Percentiles rank a stretch among this genome's conserved stretches.
These are phyloP conservation scores for Ulota crispa DNA, from an alignment of 225 moss, liverwort and hornwort species.

Conservation along the genomic window DNA sequence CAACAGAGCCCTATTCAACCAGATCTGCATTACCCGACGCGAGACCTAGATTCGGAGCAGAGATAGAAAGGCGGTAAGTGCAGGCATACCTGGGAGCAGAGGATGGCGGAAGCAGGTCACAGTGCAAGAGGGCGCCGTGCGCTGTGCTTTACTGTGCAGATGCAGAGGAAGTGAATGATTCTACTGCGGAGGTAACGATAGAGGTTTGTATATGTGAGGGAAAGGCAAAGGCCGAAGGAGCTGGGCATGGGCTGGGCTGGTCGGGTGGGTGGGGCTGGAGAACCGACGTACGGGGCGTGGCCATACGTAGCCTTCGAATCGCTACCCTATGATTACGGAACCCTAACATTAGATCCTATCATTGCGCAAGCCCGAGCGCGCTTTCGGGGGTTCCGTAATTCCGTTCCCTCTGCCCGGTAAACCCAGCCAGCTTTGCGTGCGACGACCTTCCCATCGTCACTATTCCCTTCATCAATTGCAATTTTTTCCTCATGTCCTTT, in stretches of 20 bases:
- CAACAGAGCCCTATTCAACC: neutral
- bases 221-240: neutral
- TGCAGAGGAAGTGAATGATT: constrained; percentile 12
- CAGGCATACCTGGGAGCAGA: neutral
- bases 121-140: neutral
- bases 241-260: neutral
- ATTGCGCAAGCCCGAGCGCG: constrained; percentile 19
- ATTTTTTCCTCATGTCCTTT: neutral
- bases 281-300: neutral
- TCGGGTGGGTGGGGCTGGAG: neutral
- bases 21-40: neutral
- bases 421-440: neutral
- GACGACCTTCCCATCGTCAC: neutral
- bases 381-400: neutral
- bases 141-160: neutral
- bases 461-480: neutral
- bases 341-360: constrained; percentile 44
- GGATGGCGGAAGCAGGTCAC: neutral
- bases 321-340: constrained; percentile 27
- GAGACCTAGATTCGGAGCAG: constrained; percentile 12
- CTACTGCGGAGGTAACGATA: neutral
- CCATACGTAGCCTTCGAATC: constrained; percentile 14
- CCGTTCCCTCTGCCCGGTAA: neutral
- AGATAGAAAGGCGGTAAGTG: neutral
- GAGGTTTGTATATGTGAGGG: constrained; percentile 18